Base-by-base conservation (phyloP, 2,329 filamentous ascomycete genomes). In the Talaromyces verruculosus region DNA sequence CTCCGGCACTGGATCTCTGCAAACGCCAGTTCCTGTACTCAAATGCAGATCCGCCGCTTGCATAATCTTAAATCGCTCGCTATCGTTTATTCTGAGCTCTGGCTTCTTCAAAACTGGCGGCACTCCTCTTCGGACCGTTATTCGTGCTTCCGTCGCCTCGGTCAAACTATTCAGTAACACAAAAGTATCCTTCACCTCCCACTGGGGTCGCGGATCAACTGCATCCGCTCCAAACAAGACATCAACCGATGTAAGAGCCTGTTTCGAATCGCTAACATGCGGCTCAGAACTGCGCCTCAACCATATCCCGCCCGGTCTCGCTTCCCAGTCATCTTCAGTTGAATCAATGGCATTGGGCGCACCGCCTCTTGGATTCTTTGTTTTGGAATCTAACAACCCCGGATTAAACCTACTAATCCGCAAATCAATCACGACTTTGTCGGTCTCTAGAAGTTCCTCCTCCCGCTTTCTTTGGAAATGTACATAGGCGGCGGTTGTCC, bases 21-120 rank as follows among this genome's bases (percentile, higher is more conserved):
- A 99, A 53, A 80, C 80, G 10, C 95, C 95, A 5, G 93, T 84
- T 10, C 94, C 95, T 2, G 95, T 99, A 74, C 92, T 94, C 65
- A 99, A 81, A 78, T 99, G 95, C 68, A 98, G 81, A 80, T 99
- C 95, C n/a, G 93, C 91, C 64, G 96, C 84, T 79, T 99, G 95
- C 85, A 99, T 88, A 69, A 99, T 97, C 82, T 98, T 98, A 83
- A 98, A 98, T 72, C 90, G 92, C 35, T 94, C 95, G 75, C 95
- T 92, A 68, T 96, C 92, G 51, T 87, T 86, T 69, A 99, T 92
- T 66, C 91, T 87, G 11, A 90, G 91, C 45, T 87, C 82, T 0
- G 91, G 90, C 76, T 89, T 93, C 72, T 88, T 85, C 41, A 84
- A 77, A 69, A 89, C 86, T 25, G 83, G 81, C 25, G 87, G 86